Percentiles rank a stretch among this genome's conserved stretches.
Evolutionary conservation across 495 filamentous ascomycete genomes (phyloP).

Genomic region (Baudoinia panamericana): DNA sequence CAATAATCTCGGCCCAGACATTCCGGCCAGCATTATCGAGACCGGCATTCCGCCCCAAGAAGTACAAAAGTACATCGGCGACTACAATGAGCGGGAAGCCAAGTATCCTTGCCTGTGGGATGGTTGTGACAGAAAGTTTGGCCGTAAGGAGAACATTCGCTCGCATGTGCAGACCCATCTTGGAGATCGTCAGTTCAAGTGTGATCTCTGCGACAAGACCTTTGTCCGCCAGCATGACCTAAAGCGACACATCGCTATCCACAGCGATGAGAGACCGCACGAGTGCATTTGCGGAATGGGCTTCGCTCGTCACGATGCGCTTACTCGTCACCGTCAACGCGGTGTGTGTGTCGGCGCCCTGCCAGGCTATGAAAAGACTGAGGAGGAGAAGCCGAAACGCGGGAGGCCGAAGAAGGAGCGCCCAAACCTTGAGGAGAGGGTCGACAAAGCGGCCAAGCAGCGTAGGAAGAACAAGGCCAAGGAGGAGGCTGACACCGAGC

Average conservation of each 20-base stretch:
- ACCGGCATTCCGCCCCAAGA: constrained; percentile 81
- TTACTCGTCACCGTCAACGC: constrained; percentile 84
- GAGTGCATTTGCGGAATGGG: constrained; percentile 79
- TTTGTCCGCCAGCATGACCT: constrained; percentile 95
- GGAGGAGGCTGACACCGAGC: neutral
- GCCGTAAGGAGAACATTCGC: constrained; percentile 92
- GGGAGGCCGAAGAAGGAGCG: constrained; percentile 33
- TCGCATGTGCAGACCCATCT: constrained; percentile 96
- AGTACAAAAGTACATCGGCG: constrained; percentile 70
- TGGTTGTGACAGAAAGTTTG: constrained; percentile 75
- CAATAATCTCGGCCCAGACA: constrained; percentile 18
- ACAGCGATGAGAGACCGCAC: constrained; percentile 85
- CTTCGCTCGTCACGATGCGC: constrained; percentile 85
- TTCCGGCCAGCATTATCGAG: constrained; percentile 34
- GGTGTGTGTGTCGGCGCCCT: constrained; percentile 92
- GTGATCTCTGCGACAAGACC: constrained; percentile 76
- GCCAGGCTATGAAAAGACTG: constrained; percentile 22
- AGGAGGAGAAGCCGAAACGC: constrained; percentile 27
- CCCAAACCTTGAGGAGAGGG: constrained; percentile 26
- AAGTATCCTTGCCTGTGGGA: constrained; percentile 81
- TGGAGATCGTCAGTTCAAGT: constrained; percentile 84
- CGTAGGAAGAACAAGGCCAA: constrained; percentile 15
- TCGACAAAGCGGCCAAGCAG: constrained; percentile 24
- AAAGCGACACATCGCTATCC: constrained; percentile 92
- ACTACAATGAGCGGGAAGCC: constrained; percentile 56